Evolutionary conservation across 2,329 filamentous ascomycete genomes (phyloP).

Genomic region (Gliomastix tumulicola): DNA sequence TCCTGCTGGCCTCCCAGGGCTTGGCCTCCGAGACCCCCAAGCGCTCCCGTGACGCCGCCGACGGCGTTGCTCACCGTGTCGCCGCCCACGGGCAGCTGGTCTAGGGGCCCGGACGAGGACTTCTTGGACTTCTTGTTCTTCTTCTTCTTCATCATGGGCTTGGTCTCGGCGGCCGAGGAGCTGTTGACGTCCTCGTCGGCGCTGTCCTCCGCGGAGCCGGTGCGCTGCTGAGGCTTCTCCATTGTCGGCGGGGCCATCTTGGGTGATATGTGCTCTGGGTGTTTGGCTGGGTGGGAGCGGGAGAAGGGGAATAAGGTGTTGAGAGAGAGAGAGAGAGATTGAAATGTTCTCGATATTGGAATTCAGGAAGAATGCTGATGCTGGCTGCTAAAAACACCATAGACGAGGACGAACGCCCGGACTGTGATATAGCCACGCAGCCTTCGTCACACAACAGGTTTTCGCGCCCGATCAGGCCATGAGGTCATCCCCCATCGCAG

Average conservation of each 20-base stretch:
- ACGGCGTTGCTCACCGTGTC: slow-evolving; percentile 26
- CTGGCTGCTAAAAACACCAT: no score
- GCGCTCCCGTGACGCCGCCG: slow-evolving; percentile 29
- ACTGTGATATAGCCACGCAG: no score
- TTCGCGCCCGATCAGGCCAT: no score
- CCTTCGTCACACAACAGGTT: no score
- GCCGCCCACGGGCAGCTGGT: slow-evolving; percentile 19
- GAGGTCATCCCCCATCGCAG: no score
- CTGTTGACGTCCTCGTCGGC: slow-evolving; percentile 3
- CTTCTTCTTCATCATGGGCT: slow-evolving; percentile 9
- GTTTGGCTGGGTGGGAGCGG: background rate
- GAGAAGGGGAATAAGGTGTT: background rate
- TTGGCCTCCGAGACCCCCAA: slow-evolving; percentile 30
- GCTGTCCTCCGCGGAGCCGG: slow-evolving; percentile 4
- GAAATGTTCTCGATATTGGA: no score
- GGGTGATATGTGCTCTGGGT: background rate
- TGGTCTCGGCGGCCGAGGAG: slow-evolving; percentile 3
- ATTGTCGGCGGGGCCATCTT: slow-evolving; percentile 6
- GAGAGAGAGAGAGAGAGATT: background rate
- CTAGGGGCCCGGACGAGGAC: slow-evolving; percentile 18
- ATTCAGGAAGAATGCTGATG: no score
- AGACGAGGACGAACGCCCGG: no score
- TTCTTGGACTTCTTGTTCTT: slow-evolving; percentile 21
- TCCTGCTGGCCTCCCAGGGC: slow-evolving; percentile 25
- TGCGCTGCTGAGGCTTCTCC: slow-evolving; percentile 7